Conservation (phyloP, 2,329 filamentous ascomycete species). For the Metarhizium album region DNA sequence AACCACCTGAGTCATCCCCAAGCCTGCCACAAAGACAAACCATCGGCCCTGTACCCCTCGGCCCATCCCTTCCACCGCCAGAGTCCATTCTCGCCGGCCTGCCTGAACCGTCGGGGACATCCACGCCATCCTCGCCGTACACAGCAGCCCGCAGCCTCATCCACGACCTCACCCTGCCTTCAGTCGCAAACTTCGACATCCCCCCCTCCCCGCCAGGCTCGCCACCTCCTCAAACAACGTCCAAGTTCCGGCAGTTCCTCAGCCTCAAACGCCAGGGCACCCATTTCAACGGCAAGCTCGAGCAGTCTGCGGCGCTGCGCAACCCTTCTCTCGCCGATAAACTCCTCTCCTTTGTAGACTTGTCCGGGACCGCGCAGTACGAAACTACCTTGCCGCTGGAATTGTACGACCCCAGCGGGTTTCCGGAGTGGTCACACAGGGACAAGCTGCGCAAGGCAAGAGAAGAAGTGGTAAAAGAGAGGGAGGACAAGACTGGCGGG, state of each 20-base stretch:
- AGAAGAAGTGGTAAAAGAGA: conserved; percentile 32
- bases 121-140: conserved; percentile 51
- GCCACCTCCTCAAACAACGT: conserved; percentile 39
- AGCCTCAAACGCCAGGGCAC: conserved; percentile 64
- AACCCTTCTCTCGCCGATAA: conserved; percentile 66
- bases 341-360: conserved; percentile 55
- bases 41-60: conserved; percentile 24
- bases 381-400: conserved; percentile 46
- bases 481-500: conserved; percentile 30
- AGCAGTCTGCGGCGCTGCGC: conserved; percentile 52
- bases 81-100: conserved; percentile 12
- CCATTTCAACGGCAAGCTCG: conserved; percentile 69
- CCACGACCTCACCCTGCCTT: conserved; percentile 63
- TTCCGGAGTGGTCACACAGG: conserved; percentile 45
- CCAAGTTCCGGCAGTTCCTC: conserved; percentile 65
- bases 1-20: background rate
- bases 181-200: conserved; percentile 61
- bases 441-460: conserved; percentile 39
- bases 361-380: conserved; percentile 48
- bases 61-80: conserved; percentile 27
- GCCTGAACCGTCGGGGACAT: conserved; percentile 12
- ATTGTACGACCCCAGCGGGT: conserved; percentile 46
- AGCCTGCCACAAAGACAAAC: background rate
- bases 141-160: conserved; percentile 52
- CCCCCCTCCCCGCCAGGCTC: conserved; percentile 61